phyloP scores from a whole-genome alignment of 2,329 filamentous ascomycete species.

The Sphaerostilbella broomeana region DNA sequence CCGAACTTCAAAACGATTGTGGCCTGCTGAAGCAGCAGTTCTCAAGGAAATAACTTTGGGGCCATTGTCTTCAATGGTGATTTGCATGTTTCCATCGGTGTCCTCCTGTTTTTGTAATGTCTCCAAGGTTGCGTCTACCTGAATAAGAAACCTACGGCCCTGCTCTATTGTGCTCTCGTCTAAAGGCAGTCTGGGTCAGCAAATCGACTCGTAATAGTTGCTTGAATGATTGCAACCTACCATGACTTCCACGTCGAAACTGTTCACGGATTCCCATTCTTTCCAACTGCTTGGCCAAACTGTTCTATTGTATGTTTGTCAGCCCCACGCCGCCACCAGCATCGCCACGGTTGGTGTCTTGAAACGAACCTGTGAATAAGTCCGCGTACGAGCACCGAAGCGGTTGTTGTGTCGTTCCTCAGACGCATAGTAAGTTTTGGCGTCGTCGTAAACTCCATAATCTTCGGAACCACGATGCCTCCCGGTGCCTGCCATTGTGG shows the following conservation, averaged over 20 bases:
- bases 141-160: conserved; percentile 71
- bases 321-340: no score
- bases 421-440: conserved; percentile 52
- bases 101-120: conserved; percentile 80
- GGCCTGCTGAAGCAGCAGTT: conserved; percentile 77
- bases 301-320: conserved; percentile 39
- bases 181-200: conserved; percentile 28
- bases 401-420: conserved; percentile 48
- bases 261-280: conserved; percentile 46
- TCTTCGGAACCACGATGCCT: conserved; percentile 37
- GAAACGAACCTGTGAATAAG: conserved; percentile 46
- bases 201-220: no score
- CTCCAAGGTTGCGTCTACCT: conserved; percentile 77
- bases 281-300: conserved; percentile 47
- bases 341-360: no score
- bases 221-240: no score
- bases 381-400: conserved; percentile 45
- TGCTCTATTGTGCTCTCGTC: conserved; percentile 66
- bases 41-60: conserved; percentile 85
- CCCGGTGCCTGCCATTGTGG: conserved; percentile 24
- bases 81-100: conserved; percentile 90
- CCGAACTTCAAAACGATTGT: conserved; percentile 82
- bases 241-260: conserved; percentile 53
- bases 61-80: conserved; percentile 92
- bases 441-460: conserved; percentile 49